phyloP scores from a whole-genome alignment of 768 basidiomycete species.

The Phylloporus sp. region DNA sequence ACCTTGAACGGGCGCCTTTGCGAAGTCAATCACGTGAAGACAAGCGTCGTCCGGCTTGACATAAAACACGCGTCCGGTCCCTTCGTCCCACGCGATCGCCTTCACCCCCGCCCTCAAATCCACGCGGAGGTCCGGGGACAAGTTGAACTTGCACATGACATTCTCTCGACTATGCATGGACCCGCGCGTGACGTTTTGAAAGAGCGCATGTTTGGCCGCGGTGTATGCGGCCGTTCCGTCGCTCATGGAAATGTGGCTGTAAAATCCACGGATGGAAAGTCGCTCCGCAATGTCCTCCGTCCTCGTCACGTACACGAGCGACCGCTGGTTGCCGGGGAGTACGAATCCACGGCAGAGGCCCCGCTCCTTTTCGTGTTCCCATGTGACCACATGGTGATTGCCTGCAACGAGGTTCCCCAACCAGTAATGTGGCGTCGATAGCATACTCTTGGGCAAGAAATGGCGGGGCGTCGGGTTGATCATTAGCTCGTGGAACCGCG shows the following conservation, averaged over 20 bases:
- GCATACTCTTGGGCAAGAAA: constrained; percentile 20
- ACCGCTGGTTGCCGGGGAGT: constrained; percentile 30
- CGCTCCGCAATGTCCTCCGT: constrained; percentile 24
- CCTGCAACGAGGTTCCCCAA: constrained; percentile 23
- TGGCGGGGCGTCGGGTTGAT: constrained; percentile 25
- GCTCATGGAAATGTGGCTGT: constrained; percentile 35
- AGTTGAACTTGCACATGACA: constrained; percentile 25
- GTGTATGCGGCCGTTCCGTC: constrained; percentile 25
- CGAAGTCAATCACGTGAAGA: constrained; percentile 49
- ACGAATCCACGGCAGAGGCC: constrained; percentile 27
- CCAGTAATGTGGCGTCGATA: constrained; percentile 27
- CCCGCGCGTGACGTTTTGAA: constrained; percentile 22
- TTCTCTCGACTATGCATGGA: constrained; percentile 12
- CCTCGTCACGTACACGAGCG: constrained; percentile 28
- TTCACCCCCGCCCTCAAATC: constrained; percentile 32
- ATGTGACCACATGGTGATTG: constrained; percentile 24
- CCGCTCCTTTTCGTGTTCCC: constrained; percentile 22
- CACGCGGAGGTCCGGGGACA: constrained; percentile 14
- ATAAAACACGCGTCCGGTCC: constrained; percentile 54
- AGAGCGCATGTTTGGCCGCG: constrained; percentile 15
- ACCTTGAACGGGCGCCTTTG: constrained; percentile 34
- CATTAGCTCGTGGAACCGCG: constrained; percentile 26
- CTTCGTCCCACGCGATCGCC: constrained; percentile 64
- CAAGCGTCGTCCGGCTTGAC: constrained; percentile 37
- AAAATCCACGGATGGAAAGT: constrained; percentile 28